phyloP scores from a whole-genome alignment of 768 basidiomycete genomes.

The Astraeus odoratus region DNA sequence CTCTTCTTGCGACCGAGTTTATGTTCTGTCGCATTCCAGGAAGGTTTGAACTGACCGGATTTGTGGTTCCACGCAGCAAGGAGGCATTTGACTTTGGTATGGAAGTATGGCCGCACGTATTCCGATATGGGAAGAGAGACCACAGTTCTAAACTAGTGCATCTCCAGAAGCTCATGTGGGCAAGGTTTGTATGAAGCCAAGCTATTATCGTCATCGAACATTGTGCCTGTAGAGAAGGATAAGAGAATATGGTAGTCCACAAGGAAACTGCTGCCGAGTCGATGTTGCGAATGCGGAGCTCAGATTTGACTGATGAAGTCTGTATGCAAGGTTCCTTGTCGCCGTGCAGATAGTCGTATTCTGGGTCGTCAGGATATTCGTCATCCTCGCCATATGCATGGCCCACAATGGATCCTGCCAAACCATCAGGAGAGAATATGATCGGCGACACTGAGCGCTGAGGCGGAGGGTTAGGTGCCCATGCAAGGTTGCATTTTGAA shows the following conservation, averaged over 20 bases:
- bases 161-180: conserved; percentile 62
- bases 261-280: conserved; percentile 13
- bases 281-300: conserved; percentile 11
- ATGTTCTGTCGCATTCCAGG: conserved; percentile 8
- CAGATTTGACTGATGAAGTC: no score
- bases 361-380: conserved; percentile 21
- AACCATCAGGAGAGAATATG: conserved; percentile 42
- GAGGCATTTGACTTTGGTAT: conserved; percentile 46
- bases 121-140: conserved; percentile 37
- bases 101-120: conserved; percentile 56
- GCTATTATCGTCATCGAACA: conserved; percentile 60
- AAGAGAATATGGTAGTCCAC: conserved; percentile 43
- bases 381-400: conserved; percentile 28
- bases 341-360: conserved; percentile 16
- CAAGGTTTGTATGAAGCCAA: conserved; percentile 52
- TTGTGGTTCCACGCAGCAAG: conserved; percentile 33
- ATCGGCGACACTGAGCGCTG: conserved; percentile 58
- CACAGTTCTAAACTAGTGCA: conserved; percentile 43
- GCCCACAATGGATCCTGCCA: conserved; percentile 15
- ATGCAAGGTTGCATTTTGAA: conserved; percentile 42
- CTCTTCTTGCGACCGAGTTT: conserved; percentile 6
- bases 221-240: conserved; percentile 61
- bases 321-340: no score
- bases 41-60: conserved; percentile 24
- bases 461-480: conserved; percentile 22